Evolutionary conservation across 805 yeast genomes (phyloP), one percentile per base, ranked within the genome.

Genomic region (Ogataea ganodermae): DNA sequence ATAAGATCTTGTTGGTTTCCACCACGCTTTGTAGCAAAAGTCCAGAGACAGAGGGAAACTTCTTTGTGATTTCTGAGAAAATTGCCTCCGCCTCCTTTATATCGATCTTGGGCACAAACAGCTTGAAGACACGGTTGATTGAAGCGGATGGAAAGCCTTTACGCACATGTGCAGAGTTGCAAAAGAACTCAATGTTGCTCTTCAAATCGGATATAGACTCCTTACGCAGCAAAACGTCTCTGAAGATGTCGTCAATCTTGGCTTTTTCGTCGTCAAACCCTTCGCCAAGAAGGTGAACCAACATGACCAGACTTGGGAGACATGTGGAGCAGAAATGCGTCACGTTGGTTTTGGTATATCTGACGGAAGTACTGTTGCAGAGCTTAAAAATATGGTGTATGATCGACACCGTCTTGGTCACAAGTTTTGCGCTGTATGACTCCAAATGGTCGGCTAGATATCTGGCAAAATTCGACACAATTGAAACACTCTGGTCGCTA

Each of bases 1-100:
- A 77, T 27, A 85, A 60, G 0, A 82, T 69, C 55, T 76, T 81
- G 51, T 81, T 81, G 16, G 74, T 69, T 1, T 65, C 50, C 1
- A 81, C 69, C n/a, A 85, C 63, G n/a, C 69, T 66, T 6, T 63
- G 62, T 33, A 85, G 65, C 17, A 83, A 59, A 0, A 53, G 33
- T n/a, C 76, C 73, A 0, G 82, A 64, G 20, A 73, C 59, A 0
- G 56, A 52, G 2, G 77, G 74, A 49, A 68, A 72, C 10, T 65
- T 57, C 1, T 60, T 50, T 0, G 73, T 69, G 7, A 84, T 67
- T 2, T 63, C 48, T n/a, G 68, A 61, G 58, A 74, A 83, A 1
- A 80, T 56, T 2, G 68, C 62, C 60, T 85, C 89, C 37, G 83
- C 66, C 2, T 69, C 59, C 0, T 56, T 41, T 24, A 74, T 63